Evolutionary conservation across 2,329 filamentous ascomycete species (phyloP), one percentile per base, ranked within the genome.

Genomic region (Plenodomus tracheiphilus): DNA sequence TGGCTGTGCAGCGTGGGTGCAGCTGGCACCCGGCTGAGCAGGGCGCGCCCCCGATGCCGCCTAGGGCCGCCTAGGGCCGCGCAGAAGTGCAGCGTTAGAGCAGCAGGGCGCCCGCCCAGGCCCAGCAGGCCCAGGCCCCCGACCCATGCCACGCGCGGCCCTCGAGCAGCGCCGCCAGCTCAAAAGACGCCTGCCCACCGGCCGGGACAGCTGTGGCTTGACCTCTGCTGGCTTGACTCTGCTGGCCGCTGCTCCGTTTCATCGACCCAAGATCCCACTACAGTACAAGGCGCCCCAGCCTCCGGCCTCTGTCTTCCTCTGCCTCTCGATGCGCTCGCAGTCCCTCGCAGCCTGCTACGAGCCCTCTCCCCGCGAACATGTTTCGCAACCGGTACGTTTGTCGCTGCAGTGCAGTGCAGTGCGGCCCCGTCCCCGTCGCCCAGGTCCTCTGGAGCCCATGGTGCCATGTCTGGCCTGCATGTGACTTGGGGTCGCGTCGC

Each of bases 301-400:
- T 51, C 62, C 59, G 40, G 35, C 35, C 35, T 18, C 16, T 18
- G 35, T 20, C 35, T 20, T 3, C 10, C 35, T 37, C 35, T 37
- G 16, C 35, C 35, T 60, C 64, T 71, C 63, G 61, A 71, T 72
- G 68, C 65, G 54, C 58, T 52, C 53, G 44, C 47, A 4, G 35
- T 18, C 51, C 49, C 46, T 46, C 49, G 47, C 43, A 45, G 58
- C 50, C 56, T 40, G 49, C 52, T 48, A 59, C 56, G 61, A 70
- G 58, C 62, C 59, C 51, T 58, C 47, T 49, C 58, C 68, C 66
- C 8, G 28, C 28, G 61, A 77, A 10, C 25, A 55, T 78, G 75
- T 78, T 78, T 71, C 74, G 74, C 59, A 77, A 78, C 61, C 69
- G 75, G 75, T 77, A 68, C 49, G 74, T 71, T 45, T 28, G 39